phyloP scores from a whole-genome alignment of 202 grass and related monocot genomes.

The Musa balbisiana region DNA sequence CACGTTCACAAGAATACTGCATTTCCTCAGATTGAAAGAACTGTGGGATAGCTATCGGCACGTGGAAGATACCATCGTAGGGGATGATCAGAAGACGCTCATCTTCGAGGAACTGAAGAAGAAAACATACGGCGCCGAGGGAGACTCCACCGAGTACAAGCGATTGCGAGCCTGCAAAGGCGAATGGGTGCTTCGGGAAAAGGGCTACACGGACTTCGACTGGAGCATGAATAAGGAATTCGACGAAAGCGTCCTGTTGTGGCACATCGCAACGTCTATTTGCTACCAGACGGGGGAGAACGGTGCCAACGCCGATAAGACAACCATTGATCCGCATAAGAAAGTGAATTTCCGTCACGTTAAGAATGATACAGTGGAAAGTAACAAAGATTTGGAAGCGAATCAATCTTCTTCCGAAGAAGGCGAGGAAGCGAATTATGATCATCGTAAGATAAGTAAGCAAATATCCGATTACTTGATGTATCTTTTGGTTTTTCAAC shows the following conservation, averaged over 20 bases:
- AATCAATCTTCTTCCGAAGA: not conserved
- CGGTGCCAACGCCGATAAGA: not conserved
- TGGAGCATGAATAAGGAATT: constrained; percentile 41
- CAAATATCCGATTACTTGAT: constrained; percentile 39
- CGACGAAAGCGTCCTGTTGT: constrained; percentile 59
- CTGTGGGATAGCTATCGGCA: not conserved
- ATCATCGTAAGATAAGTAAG: not conserved
- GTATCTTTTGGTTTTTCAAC: constrained; percentile 28
- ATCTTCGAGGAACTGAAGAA: constrained; percentile 2
- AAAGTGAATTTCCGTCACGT: too few species aligned
- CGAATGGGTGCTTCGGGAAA: constrained; percentile 27
- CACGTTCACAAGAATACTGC: not conserved
- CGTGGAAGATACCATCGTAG: accelerated
- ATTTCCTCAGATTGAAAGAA: not conserved
- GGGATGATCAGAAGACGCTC: not conserved
- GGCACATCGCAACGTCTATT: constrained; percentile 51
- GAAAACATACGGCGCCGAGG: not conserved
- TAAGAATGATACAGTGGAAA: too few species aligned
- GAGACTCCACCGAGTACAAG: not conserved
- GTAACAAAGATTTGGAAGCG: not conserved
- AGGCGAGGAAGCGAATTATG: not conserved
- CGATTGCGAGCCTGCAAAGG: not conserved
- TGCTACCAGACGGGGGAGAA: not conserved
- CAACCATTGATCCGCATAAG: not conserved
- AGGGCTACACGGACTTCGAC: constrained; percentile 9